phyloP scores from a whole-genome alignment of 1,284 basidiomycete genomes.

The Pseudozyma pruni region DNA sequence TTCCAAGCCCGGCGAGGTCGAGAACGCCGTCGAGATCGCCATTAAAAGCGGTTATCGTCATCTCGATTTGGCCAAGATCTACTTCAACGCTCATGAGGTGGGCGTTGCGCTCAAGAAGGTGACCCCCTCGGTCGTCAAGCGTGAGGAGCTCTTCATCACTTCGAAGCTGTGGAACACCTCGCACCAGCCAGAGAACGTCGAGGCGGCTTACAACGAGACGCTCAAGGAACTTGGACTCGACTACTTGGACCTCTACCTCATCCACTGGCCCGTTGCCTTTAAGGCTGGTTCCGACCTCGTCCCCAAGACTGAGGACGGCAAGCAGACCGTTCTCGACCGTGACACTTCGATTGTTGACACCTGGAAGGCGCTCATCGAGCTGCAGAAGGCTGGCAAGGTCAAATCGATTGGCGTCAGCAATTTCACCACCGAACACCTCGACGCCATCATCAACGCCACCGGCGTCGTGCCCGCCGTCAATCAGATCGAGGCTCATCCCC shows the following conservation, averaged over 20 bases:
- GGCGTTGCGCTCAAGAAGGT: conserved; percentile 70
- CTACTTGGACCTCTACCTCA: conserved; percentile 72
- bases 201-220: conserved; percentile 68
- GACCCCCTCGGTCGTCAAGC: conserved; percentile 68
- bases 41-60: conserved; percentile 64
- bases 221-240: conserved; percentile 67
- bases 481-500: conserved; percentile 86
- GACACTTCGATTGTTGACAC: conserved; percentile 78
- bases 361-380: conserved; percentile 80
- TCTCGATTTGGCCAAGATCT: conserved; percentile 63
- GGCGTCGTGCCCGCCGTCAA: conserved; percentile 81
- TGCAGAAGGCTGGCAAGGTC: conserved; percentile 69
- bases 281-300: conserved; percentile 67
- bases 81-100: conserved; percentile 67
- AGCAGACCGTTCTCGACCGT: conserved; percentile 73
- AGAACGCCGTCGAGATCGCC: conserved; percentile 71
- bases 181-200: conserved; percentile 70
- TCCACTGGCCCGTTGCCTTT: conserved; percentile 83
- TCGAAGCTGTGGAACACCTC: conserved; percentile 75
- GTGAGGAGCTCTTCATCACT: conserved; percentile 71
- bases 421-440: conserved; percentile 77
- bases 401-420: conserved; percentile 76
- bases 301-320: conserved; percentile 71
- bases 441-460: conserved; percentile 79
- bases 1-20: conserved; percentile 80